Conservation (phyloP, 2,329 filamentous ascomycete genomes). For the Claviceps cyperi region DNA sequence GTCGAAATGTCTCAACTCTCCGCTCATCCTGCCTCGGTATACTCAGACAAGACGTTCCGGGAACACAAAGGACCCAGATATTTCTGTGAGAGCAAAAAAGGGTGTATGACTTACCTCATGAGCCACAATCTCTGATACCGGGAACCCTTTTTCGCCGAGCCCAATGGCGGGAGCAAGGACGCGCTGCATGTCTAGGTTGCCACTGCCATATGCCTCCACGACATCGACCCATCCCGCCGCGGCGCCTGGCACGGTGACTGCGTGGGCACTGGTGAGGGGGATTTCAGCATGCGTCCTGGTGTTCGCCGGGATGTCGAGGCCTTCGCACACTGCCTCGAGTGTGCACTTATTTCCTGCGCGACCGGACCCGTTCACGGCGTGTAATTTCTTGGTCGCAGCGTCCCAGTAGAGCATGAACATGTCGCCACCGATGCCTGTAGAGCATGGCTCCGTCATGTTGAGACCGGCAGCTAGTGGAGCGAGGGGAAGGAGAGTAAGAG, state of each 20-base stretch:
- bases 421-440: constrained; percentile 91
- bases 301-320: constrained; percentile 49
- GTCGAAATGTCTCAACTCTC: too few species aligned
- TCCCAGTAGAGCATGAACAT: constrained; percentile 94
- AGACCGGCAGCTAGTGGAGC: constrained; percentile 57
- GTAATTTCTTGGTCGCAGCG: constrained; percentile 65
- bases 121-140: constrained; percentile 68
- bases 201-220: constrained; percentile 77
- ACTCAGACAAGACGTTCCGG: too few species aligned
- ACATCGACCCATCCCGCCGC: constrained; percentile 89
- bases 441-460: constrained; percentile 85
- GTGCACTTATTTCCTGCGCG: constrained; percentile 56
- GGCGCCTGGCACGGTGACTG: constrained; percentile 79
- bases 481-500: background rate
- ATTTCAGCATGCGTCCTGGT: constrained; percentile 36
- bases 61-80: too few species aligned
- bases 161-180: constrained; percentile 73
- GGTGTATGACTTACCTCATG: constrained; percentile 39
- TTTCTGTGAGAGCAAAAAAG: background rate
- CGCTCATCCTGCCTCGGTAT: too few species aligned
- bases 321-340: constrained; percentile 53
- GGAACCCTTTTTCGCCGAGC: constrained; percentile 77
- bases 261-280: constrained; percentile 61
- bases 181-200: constrained; percentile 61
- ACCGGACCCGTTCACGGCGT: constrained; percentile 86